Evolutionary conservation across 345 rosid species (phyloP), one percentile per base, ranked within the genome.

Genomic region (Mallotus nudiflorus): DNA sequence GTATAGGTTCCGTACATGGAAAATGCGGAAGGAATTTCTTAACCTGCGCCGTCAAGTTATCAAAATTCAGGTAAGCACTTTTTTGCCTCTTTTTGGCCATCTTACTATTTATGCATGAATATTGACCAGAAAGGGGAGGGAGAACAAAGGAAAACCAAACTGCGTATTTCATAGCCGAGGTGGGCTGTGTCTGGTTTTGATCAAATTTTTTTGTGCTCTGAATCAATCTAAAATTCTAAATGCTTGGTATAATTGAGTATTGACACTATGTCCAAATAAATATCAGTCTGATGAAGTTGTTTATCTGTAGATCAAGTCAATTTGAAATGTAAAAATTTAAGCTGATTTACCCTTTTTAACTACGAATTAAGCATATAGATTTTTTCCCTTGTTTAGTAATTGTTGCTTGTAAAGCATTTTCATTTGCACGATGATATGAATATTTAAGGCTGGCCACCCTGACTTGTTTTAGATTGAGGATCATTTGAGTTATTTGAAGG

Each of bases 1-100:
- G 71, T 80, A 90, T 63, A 83, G 96, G 81, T 95, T 90, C 77
- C 98, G 94, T 40, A 71, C 90, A 11, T 95, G 98, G 98, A 95
- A 90, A 79, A 78, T 78, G 35, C 88, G 93, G 51, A 89, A 60
- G 71, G 85, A 92, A 14, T 95, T 85, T 73, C 76, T 95, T 63
- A 81, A 85, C 52, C 75, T 87, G 96, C 92, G 99, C 48, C 87
- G 78, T 45, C 92, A 89, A 40, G 87, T 81, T 66, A 70, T 90
- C 75, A 92, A 70, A 84, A 95, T 95, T 78, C 98, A 95, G 85
- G 99, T 92, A 83, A 71, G 73, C 19, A n/a, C 60, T 74, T 48
- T 25, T 10, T 31, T 25, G 14, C 50, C 18, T 73, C 46, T 58
- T 53, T 54, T 69, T 59, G 50, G 40, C 50, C 27, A 25, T 15